Base-by-base conservation (phyloP, 495 filamentous ascomycete species). In the Neurospora discreta region DNA sequence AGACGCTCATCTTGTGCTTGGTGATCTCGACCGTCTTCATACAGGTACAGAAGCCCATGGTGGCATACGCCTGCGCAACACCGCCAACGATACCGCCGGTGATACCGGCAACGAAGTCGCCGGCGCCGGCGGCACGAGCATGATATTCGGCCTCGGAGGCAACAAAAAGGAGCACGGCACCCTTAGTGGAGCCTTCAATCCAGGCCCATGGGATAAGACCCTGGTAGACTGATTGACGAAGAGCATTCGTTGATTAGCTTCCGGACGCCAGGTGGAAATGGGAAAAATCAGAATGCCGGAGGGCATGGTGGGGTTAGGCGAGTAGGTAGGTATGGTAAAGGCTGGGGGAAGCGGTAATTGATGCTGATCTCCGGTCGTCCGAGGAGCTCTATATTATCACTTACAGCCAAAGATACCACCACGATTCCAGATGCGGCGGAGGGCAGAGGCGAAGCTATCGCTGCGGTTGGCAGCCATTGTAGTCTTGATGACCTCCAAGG, bases 1-100 rank as follows among this genome's bases (percentile, higher is more conserved):
- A 75, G 9, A 93, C 90, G 4, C 94, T 94, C 79, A 96, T 84
- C 87, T 98, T 97, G 86, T 95, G 92, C 84, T 97, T 94, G 78
- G 95, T 99, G 84, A 99, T 99, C 85, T 98, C 96, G 73, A 98
- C 96, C 71, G 95, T 99, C 90, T 99, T 99, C 95, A 99, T 99
- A 88, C 95, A 99, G 44, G 95, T 99, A 84, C 95, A 99, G 89
- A 99, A 99, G 72, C 95, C 95, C 94, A 99, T 98, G 75, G 95
- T 99, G 72, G 95, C 95, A 81, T 99, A 99, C 41, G 95, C 95
- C 85, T 99, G 95, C 67, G 94, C 96, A 70, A 99, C 89, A 87
- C 95, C 95, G 77, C 95, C 95, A 39, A 88, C 87, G 86, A 99
- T 95, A 82, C 95, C 95, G 76, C 95, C 96, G 16, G 85, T 79